Evolutionary conservation across 495 filamentous ascomycete genomes (phyloP).

Genomic region (Podospora appendiculata): DNA sequence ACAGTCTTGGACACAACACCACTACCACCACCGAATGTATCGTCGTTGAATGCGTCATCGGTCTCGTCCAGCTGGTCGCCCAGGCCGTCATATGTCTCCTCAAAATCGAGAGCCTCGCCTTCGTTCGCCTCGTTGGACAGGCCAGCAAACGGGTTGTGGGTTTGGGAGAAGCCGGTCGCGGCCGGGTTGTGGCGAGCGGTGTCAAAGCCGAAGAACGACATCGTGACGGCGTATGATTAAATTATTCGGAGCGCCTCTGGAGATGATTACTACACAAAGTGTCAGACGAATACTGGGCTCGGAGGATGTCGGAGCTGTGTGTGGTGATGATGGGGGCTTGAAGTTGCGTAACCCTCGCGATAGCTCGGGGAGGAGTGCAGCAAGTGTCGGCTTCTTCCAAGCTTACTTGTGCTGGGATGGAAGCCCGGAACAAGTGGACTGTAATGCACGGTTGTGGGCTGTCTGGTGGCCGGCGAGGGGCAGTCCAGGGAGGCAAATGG

Average conservation of each 20-base stretch:
- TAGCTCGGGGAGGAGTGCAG: too few species aligned
- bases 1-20: slow-evolving; percentile 33
- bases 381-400: too few species aligned
- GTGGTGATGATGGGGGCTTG: too few species aligned
- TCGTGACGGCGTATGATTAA: slow-evolving; percentile 2
- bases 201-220: slow-evolving; percentile 80
- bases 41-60: slow-evolving; percentile 93
- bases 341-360: too few species aligned
- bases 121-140: slow-evolving; percentile 64
- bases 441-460: too few species aligned
- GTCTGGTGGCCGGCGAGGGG: too few species aligned
- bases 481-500: neutral
- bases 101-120: slow-evolving; percentile 82
- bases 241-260: neutral
- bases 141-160: slow-evolving; percentile 82
- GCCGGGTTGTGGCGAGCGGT: slow-evolving; percentile 49
- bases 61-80: slow-evolving; percentile 88
- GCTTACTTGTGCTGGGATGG: too few species aligned
- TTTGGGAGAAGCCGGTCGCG: slow-evolving; percentile 69
- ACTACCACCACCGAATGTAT: slow-evolving; percentile 73
- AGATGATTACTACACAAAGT: slow-evolving; percentile 7
- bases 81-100: slow-evolving; percentile 96
- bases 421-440: too few species aligned
- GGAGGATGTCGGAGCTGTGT: too few species aligned
- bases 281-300: slow-evolving; percentile 1